Base-by-base conservation (phyloP, 192 early-diverging fungal species). In the Coemansia sp. region DNA sequence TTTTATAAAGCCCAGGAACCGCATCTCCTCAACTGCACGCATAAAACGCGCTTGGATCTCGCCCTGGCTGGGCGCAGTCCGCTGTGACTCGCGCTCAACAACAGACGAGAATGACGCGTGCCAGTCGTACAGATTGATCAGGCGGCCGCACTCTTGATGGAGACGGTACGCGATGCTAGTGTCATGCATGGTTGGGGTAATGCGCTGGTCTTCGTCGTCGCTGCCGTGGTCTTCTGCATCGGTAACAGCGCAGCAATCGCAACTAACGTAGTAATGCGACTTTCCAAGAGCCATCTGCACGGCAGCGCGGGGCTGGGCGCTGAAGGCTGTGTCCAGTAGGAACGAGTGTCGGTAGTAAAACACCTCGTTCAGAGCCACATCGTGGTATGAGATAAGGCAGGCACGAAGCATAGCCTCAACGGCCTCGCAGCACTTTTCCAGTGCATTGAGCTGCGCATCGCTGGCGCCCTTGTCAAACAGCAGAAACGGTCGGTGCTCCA, bases 101-200 rank as follows among this genome's bases (percentile, higher is more conserved):
- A 94, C 83, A n/a, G 85, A 84, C 12, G 86, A 78, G 80, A 98
- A 98, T 9, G 91, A 89, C 43, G 85, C 78, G 64, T 88, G 94
- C 91, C 91, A 93, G 72, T 98, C 96, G 66, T 89, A 92, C 45
- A 97, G 71, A 67, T 98, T 97, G 73, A 98, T 96, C 83, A 98
- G 76, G 59, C 90, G 85, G 3, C 94, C 94, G 71, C 92, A 97
- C 61, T 97, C 94, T 6, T 90, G 80, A 75, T 97, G 93, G 12
- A 98, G 83, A 49, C 89, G 87, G 69, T 99, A 99, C 7, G 91
- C 73, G 39, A 98, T 92, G 76, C 88, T 90, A 0, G 89, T 92
- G 71, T 99, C 97, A 52, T 91, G 83, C 69, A 90, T 85, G 27
- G 84, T 86, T 1, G 88, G 81, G 55, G 82, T 43, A 19, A 96